phyloP scores from a whole-genome alignment of 768 basidiomycete genomes.

The Boletus vinaceobasis region DNA sequence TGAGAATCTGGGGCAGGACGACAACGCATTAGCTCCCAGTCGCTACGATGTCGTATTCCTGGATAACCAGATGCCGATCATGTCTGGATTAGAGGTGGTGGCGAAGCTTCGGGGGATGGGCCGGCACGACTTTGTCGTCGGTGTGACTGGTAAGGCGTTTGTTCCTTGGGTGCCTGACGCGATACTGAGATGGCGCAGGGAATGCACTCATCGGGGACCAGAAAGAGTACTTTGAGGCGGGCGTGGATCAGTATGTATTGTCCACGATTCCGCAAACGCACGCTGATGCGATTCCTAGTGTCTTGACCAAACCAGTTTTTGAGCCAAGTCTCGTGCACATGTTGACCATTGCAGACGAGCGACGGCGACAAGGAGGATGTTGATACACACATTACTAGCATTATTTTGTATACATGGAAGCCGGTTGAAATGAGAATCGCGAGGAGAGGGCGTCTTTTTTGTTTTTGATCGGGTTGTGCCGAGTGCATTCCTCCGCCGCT shows the following conservation, averaged over 20 bases:
- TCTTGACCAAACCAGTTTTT: conserved; percentile 76
- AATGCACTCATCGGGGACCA: conserved; percentile 62
- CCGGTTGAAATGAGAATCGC: conserved; percentile 6
- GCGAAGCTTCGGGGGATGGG: conserved; percentile 61
- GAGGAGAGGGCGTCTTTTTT: conserved; percentile 12
- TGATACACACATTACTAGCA: neutral
- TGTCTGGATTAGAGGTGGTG: conserved; percentile 71
- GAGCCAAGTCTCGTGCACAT: conserved; percentile 49
- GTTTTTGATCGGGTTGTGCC: conserved; percentile 34
- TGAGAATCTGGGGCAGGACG: neutral
- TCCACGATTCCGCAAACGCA: too few relatives aligned
- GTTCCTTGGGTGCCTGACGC: neutral
- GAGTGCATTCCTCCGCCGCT: conserved; percentile 29
- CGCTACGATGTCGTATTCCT: conserved; percentile 49
- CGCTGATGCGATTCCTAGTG: conserved; percentile 37
- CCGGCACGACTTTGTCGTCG: conserved; percentile 75
- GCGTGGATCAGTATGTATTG: conserved; percentile 63
- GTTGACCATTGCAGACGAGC: conserved; percentile 42
- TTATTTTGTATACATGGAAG: neutral
- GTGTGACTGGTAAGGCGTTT: conserved; percentile 57
- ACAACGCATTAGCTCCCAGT: neutral
- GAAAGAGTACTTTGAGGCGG: conserved; percentile 70
- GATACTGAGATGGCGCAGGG: conserved; percentile 33
- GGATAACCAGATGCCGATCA: conserved; percentile 80
- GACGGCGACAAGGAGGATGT: conserved; percentile 21